Base-by-base conservation (phyloP, 2,329 filamentous ascomycete genomes). In the Cladophialophora bantiana region DNA sequence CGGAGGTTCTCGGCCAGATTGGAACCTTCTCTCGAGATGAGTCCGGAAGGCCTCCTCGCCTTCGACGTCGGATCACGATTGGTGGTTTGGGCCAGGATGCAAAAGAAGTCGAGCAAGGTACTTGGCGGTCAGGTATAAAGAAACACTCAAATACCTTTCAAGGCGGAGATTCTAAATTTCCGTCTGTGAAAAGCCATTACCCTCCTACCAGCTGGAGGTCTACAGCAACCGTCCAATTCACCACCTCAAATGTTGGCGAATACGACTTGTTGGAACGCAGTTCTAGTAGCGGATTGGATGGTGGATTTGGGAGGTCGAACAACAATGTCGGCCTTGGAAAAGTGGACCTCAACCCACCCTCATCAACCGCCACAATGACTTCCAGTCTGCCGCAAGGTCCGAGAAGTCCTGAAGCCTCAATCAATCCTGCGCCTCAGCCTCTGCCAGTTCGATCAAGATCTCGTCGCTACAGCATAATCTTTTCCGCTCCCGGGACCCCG, bases 141-240 rank as follows among this genome's bases (percentile, higher is more conserved):
- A 9, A 10, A 18, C 9, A 1, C 32, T 54, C 31, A 15, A 38
- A 13, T 2, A 32, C 9, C 18, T 13, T 2, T 32, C 18, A 40
- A 32, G 38, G 31, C 9, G 57, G 26, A n/a, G 13, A 10, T 9
- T 42, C 48, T 32, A 10, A 18, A 6, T 48, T 57, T 12, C 40
- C 12, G 20, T 42, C 52, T 18, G n/a, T 36, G 13, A 68, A 59
- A 54, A 36, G 36, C n/a, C 31, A 36, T 20, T 68, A 66, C 58
- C 67, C 67, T 50, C 67, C 64, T 2, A 64, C 59, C 20, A 68
- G 67, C 40, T 68, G 67, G 67, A 68, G 66, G 57, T 48, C 31
- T 9, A 26, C 52, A 3, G 18, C 26, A 20, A 36, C 35, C 10
- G 13, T 40, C 32, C 48, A 63, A 1, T 42, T 31, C n/a, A 7